Evolutionary conservation across 257 asterid genomes (phyloP).

Genomic region (Plantago ovata): DNA sequence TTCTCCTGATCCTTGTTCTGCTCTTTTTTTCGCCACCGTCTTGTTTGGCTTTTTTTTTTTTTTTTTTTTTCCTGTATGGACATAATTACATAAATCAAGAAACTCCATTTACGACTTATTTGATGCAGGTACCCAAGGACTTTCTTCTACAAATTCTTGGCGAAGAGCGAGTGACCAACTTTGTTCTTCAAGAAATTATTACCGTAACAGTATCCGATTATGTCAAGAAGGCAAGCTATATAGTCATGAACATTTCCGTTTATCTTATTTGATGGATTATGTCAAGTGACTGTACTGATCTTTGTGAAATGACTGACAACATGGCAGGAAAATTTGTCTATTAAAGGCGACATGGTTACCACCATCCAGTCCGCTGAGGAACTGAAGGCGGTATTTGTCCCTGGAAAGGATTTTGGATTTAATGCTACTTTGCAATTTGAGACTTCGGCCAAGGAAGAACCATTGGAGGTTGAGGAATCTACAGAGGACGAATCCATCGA

Average conservation of each 20-base stretch:
- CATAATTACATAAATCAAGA: no score
- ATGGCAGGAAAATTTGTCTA: conserved; percentile 60
- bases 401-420: conserved; percentile 74
- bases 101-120: neutral
- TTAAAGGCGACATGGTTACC: conserved; percentile 64
- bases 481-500: conserved; percentile 18
- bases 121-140: conserved; percentile 64
- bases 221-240: conserved; percentile 56
- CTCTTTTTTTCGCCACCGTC: neutral
- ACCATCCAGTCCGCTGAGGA: conserved; percentile 71
- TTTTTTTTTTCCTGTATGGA: neutral
- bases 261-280: neutral
- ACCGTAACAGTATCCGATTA: conserved; percentile 61
- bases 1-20: conserved; percentile 1
- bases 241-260: neutral
- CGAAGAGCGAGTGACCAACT: conserved; percentile 63
- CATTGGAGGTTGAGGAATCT: conserved; percentile 1
- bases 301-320: neutral
- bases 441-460: conserved; percentile 27
- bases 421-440: conserved; percentile 65
- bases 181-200: conserved; percentile 68
- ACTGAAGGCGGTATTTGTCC: conserved; percentile 48
- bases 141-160: conserved; percentile 73
- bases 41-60: neutral
- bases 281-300: neutral